Evolutionary conservation across 192 early-diverging fungal genomes (phyloP), one percentile per base, ranked within the genome.

Genomic region (Ambispora gerdemannii): DNA sequence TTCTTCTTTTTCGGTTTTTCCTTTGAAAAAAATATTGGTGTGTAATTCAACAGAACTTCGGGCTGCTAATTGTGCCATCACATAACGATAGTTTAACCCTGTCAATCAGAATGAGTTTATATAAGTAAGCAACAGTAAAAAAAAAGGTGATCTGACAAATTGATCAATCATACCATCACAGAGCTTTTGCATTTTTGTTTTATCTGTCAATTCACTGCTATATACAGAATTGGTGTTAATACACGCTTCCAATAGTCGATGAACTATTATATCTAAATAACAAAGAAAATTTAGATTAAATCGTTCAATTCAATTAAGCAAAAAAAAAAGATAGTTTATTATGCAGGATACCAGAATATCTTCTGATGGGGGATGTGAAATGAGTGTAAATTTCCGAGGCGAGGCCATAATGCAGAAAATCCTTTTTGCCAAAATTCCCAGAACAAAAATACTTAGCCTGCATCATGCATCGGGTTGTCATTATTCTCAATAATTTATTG

Each of bases 321-420:
- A n/a, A n/a, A n/a, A n/a, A 10, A 43, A 43, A 43, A 43, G 38
- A 15, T 10, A 10, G 15, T 43, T 43, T 43, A 15, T 43, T 43
- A 43, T 43, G 38, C 7, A 4, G 24, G 24, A 58, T 77, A 82
- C 83, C 85, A 55, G 97, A 88, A 75, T 99, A 99, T 80, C 97
- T 91, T 71, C 97, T 89, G 78, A 99, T 99, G n/a, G 97, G 97
- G 8, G 93, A 95, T 1, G 97, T 99, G 70, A 99, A 99, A 74
- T 99, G 97, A 7, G 97, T 99, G 84, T 99, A 99, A 59, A 96
- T 93, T 15, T 87, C 84, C 4, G 85, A 83, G 3, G 93, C 93
- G 28, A 99, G 86, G 70, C 94, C 97, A 76, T 97, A 99, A 85
- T 99, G 97, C 28, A 71, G 75, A 78, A 88, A 97, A 3, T 84